These are phyloP conservation scores for Russula sp. DNA, from an alignment of 768 basidiomycete species.

Conservation along the genomic window DNA sequence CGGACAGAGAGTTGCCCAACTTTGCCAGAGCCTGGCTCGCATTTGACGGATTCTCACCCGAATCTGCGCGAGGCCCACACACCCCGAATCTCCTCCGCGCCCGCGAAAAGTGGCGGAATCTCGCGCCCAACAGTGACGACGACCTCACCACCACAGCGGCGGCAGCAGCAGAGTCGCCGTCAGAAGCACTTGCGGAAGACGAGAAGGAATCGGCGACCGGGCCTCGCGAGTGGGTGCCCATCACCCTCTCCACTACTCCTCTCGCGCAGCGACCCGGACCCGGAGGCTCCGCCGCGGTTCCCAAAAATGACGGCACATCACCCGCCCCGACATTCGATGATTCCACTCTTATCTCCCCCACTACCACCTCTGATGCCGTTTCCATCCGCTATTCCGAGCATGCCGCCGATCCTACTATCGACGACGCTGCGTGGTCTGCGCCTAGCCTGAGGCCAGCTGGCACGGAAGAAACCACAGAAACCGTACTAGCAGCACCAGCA, in stretches of 20 bases:
- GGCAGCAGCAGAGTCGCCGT: background rate
- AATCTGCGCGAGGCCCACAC: conserved; percentile 7
- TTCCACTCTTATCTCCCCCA: too few species aligned
- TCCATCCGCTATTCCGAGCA: background rate
- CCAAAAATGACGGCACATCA: background rate
- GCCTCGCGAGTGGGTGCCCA: conserved; percentile 8
- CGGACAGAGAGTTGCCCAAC: background rate
- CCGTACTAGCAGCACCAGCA: background rate
- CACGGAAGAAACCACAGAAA: background rate
- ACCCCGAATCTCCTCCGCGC: conserved; percentile 10
- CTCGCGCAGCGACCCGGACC: background rate
- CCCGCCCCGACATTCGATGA: background rate
- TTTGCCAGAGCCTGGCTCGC: conserved; percentile 13
- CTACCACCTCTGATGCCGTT: background rate
- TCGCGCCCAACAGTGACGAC: background rate
- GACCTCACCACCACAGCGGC: background rate
- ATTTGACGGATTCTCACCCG: conserved; percentile 14
- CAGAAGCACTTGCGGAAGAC: background rate
- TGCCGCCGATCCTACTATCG: background rate
- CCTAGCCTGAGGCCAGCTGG: background rate
- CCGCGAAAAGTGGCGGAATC: conserved; percentile 7
- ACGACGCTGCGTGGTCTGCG: background rate
- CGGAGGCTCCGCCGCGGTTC: background rate
- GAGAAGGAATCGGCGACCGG: background rate
- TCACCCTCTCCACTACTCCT: background rate